These are phyloP conservation scores for Falciphora oryzae DNA, from an alignment of 2,329 filamentous ascomycete genomes.

Conservation along the genomic window DNA sequence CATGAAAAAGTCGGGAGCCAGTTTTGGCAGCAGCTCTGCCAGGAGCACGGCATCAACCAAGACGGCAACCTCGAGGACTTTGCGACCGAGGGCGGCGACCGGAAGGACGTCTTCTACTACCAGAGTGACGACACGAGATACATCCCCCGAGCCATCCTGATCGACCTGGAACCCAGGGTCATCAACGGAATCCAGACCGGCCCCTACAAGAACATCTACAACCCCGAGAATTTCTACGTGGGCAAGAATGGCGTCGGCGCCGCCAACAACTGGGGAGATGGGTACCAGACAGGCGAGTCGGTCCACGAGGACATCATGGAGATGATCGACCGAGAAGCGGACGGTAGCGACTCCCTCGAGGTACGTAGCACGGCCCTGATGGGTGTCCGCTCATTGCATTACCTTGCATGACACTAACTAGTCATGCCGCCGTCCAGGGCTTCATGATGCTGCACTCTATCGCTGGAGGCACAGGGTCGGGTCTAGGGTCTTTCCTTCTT, in stretches of 20 bases:
- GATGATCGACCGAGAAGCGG: conserved; percentile 98
- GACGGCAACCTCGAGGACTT: conserved; percentile 97
- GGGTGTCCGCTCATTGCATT: not conserved
- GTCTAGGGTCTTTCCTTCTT: conserved; percentile 89
- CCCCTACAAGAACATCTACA: conserved; percentile 98
- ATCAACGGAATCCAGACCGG: conserved; percentile 90
- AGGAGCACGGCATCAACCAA: conserved; percentile 96
- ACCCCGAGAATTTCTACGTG: conserved; percentile 97
- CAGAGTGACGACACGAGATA: conserved; percentile 98
- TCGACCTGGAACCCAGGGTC: conserved; percentile 90
- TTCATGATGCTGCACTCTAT: conserved; percentile 99
- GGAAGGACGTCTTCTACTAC: conserved; percentile 99
- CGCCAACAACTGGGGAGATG: conserved; percentile 97
- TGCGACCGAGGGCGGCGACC: conserved; percentile 93
- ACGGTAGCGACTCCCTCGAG: conserved; percentile 95
- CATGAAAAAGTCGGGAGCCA: conserved; percentile 72
- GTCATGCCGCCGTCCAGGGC: conserved; percentile 45
- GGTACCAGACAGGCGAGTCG: conserved; percentile 85
- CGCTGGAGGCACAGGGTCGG: conserved; percentile 91
- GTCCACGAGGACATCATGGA: conserved; percentile 98
- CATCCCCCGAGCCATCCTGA: conserved; percentile 90
- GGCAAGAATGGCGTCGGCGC: conserved; percentile 90
- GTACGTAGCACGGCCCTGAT: conserved; percentile 33
- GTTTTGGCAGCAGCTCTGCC: conserved; percentile 98
- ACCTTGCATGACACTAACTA: not conserved